Percentiles rank a stretch among this genome's conserved stretches.
phyloP scores from a whole-genome alignment of 1,284 basidiomycete species.

The Leccinum insolens region DNA sequence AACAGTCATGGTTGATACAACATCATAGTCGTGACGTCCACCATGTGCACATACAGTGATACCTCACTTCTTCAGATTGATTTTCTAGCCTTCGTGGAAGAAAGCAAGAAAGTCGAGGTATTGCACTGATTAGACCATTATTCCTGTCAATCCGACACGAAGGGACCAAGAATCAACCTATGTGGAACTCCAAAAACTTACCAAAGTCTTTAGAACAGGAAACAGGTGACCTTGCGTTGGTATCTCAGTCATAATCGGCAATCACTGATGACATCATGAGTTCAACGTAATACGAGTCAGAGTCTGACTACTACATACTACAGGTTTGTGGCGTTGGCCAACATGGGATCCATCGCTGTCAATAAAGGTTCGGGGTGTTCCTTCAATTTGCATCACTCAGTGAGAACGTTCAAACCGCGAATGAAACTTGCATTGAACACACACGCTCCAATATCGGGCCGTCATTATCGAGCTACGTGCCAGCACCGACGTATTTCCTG shows the following conservation, averaged over 20 bases:
- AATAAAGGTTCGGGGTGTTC: background rate
- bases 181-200: background rate
- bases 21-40: no score
- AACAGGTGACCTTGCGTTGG: background rate
- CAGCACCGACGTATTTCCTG: background rate
- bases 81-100: no score
- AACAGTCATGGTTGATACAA: no score
- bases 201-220: background rate
- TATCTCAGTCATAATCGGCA: background rate
- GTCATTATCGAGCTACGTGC: background rate
- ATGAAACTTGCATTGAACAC: background rate
- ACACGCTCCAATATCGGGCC: background rate
- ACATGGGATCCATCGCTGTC: background rate
- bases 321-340: background rate
- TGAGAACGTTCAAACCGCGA: background rate
- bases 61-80: no score
- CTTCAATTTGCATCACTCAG: background rate
- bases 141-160: no score
- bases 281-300: background rate
- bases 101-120: no score
- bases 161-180: no score
- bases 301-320: background rate
- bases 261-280: background rate
- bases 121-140: no score
- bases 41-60: no score